Base-by-base conservation (phyloP, 2,329 filamentous ascomycete species). In the Rutstroemia sp. region DNA sequence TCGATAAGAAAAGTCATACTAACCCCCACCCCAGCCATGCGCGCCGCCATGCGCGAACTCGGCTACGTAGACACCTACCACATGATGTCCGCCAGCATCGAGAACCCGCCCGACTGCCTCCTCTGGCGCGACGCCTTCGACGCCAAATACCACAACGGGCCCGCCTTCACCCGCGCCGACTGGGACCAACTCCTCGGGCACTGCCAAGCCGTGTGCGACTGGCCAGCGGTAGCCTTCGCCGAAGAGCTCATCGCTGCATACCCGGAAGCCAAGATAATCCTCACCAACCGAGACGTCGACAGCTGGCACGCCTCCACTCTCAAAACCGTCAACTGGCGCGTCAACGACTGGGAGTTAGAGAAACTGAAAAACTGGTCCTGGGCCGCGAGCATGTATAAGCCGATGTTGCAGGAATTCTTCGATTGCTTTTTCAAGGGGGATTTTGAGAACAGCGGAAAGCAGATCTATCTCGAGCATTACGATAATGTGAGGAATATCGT, bases 41-140 rank as follows among this genome's bases (percentile, higher is more conserved):
- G 83, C 59, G 79, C 78, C 45, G 85, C 86, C 19, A 78, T 88
- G 68, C 78, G 83, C 66, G 75, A 81, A 63, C 76, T 88, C 42
- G 85, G 85, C 60, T 87, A 84, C 69, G 74, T 79, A 64, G 82
- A 86, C 69, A 84, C 81, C 58, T 88, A 88, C 76, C 86, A 88
- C 74, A 87, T 87, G 83, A 84, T 86, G 81, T 84, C 78, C 64
- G 82, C 80, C 62, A 82, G 79, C 58, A 81, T 86, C 58, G 83
- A 87, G 72, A 87, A 86, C 71, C 81, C 81, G 10, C 81, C 79
- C 23, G 84, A 87, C 65, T 81, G 80, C 54, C 73, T 86, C 44
- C 52, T 87, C 73, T 89, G 86, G 86, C 81, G 82, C 71, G 82
- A 88, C 60, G 85, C 85, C 27, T 76, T 89, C 55, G 73, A 74